Evolutionary conservation across 2,329 filamentous ascomycete species (phyloP).

Genomic region (Whalleya microplaca): DNA sequence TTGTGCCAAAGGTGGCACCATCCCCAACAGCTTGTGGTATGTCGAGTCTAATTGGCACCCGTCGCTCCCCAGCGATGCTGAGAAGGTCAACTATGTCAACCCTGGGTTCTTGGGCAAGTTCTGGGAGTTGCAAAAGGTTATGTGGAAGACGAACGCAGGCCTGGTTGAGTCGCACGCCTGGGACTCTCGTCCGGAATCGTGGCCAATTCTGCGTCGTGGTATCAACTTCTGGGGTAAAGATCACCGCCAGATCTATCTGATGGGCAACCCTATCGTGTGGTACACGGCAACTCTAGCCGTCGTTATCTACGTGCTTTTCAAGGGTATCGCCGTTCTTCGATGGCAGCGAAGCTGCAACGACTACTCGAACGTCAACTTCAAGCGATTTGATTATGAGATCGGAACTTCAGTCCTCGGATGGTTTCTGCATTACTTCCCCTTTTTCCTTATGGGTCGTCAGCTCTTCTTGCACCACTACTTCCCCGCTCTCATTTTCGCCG

Average conservation of each 20-base stretch:
- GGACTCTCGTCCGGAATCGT: slow-evolving; percentile 93
- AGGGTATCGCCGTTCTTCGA: slow-evolving; percentile 81
- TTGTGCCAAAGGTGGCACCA: slow-evolving; percentile 85
- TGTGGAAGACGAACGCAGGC: slow-evolving; percentile 98
- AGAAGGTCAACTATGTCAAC: slow-evolving; percentile 94
- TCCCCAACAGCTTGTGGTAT: slow-evolving; percentile 98
- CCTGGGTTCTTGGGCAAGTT: slow-evolving; percentile 98
- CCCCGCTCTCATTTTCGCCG: slow-evolving; percentile 92
- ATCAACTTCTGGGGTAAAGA: slow-evolving; percentile 99
- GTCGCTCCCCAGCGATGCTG: slow-evolving; percentile 71
- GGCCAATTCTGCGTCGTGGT: slow-evolving; percentile 88
- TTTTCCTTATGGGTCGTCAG: slow-evolving; percentile 97
- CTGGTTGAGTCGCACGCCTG: slow-evolving; percentile 96
- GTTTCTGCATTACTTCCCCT: slow-evolving; percentile 98
- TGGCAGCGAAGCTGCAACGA: slow-evolving; percentile 95
- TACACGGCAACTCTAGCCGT: slow-evolving; percentile 84
- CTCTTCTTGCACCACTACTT: slow-evolving; percentile 99
- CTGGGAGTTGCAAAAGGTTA: slow-evolving; percentile 94
- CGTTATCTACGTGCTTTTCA: slow-evolving; percentile 78
- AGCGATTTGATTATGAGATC: slow-evolving; percentile 97
- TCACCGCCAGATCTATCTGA: slow-evolving; percentile 92
- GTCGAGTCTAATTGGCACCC: slow-evolving; percentile 90
- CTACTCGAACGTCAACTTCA: slow-evolving; percentile 81
- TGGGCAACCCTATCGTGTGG: slow-evolving; percentile 95
- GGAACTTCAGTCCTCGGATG: slow-evolving; percentile 89